Percentiles rank a stretch among this genome's conserved stretches.
Evolutionary conservation across 768 basidiomycete genomes (phyloP).

Genomic region (Xerocomellus amylosporus): DNA sequence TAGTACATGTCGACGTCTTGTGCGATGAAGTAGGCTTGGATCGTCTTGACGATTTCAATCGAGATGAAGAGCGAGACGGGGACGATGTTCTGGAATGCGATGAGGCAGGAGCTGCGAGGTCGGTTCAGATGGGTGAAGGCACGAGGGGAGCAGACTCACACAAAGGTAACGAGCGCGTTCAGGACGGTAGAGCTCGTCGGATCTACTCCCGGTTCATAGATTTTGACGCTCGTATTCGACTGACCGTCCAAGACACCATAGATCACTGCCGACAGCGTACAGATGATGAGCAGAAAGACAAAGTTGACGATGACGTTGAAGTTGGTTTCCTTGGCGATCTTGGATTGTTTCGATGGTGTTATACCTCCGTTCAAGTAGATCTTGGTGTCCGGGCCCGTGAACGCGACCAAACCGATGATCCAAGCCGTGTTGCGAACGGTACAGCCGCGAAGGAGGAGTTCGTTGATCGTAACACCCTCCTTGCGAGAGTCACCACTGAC

Average conservation of each 20-base stretch:
- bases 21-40: conserved; percentile 94
- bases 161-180: conserved; percentile 86
- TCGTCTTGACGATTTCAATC: conserved; percentile 97
- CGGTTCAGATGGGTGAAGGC: conserved; percentile 1
- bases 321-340: conserved; percentile 98
- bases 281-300: conserved; percentile 71
- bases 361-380: conserved; percentile 91
- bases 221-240: conserved; percentile 60
- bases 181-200: conserved; percentile 58
- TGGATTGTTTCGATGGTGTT: conserved; percentile 94
- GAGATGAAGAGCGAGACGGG: conserved; percentile 96
- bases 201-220: conserved; percentile 68
- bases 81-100: conserved; percentile 97
- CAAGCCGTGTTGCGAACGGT: conserved; percentile 86
- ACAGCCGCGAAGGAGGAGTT: conserved; percentile 89
- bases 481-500: conserved; percentile 49
- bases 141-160: conserved; percentile 49
- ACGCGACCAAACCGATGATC: no score
- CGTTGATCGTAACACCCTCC: conserved; percentile 84
- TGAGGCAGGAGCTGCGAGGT: conserved; percentile 72
- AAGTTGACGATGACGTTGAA: conserved; percentile 98
- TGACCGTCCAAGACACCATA: conserved; percentile 68
- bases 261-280: conserved; percentile 68
- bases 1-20: conserved; percentile 98
- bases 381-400: conserved; percentile 90